Evolutionary conservation across 352 stramenopile species (phyloP), one percentile per base, ranked within the genome.

Genomic region (Labyrinthula sp.): DNA sequence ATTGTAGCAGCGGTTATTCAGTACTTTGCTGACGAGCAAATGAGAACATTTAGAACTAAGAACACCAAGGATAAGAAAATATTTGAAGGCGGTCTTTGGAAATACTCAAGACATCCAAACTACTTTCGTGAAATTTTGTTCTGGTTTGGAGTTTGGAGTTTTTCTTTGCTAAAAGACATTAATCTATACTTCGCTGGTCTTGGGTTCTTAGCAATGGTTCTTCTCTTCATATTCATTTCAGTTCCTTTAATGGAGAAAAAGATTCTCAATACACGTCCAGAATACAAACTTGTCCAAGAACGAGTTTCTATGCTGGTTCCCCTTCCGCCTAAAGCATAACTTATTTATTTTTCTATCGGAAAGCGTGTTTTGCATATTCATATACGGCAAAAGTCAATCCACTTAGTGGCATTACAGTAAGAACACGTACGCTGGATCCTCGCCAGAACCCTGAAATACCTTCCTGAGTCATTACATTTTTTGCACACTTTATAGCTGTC

Each of bases 121-220:
- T 90, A 91, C 56, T 73, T 71, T 21, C 77, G 77, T 2, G 80
- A 92, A 63, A 79, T 90, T 38, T 57, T 75, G 34, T 79, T 88
- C 62, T 91, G 77, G 77, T 21, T 46, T n/a, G 15, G 27, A 20
- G 7, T 48, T 3, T 38, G 26, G 18, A 2, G 21, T 7, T 25
- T 35, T 20, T 29, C 27, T 3, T 15, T 46, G 17, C 29, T 33
- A 9, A 21, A 29, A 9, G 14, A 18, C 3, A 22, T 21, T 3
- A 2, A 4, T 12, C 20, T 21, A 18, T 38, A 15, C 14, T 45
- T 17, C 29, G 17, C 40, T 21, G 12, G 26, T 4, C 2, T 24
- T 21, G 40, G 40, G 17, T 48, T 48, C 30, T 12, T 46, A 4
- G 4, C 2, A 14, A 48, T 48, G 14, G 14, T 47, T 3, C 6